These are phyloP conservation scores for Cercospora sp. DNA, from an alignment of 2,329 filamentous ascomycete species.

Conservation along the genomic window DNA sequence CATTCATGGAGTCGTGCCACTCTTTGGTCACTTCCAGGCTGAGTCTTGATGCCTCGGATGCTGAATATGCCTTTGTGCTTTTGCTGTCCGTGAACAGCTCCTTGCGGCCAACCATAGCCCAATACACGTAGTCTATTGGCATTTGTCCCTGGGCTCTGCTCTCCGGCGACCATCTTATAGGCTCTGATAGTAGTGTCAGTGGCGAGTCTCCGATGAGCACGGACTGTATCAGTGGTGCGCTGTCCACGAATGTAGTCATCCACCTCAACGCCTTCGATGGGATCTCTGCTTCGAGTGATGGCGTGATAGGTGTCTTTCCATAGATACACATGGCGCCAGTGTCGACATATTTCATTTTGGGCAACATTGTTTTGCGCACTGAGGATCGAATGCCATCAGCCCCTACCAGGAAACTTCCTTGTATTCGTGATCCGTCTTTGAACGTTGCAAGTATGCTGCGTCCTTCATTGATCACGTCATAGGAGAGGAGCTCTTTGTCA, in stretches of 20 bases:
- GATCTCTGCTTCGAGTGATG: slow-evolving; percentile 6
- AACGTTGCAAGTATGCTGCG: neutral
- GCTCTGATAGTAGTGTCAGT: neutral
- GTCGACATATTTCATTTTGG: neutral
- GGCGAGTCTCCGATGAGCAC: slow-evolving; percentile 22
- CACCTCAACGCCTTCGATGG: slow-evolving; percentile 21
- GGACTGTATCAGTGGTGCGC: slow-evolving; percentile 24
- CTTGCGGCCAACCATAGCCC: neutral
- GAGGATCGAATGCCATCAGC: neutral
- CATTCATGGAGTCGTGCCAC: neutral
- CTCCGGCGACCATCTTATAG: neutral
- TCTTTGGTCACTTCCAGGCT: neutral
- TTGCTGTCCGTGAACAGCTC: neutral
- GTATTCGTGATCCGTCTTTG: neutral
- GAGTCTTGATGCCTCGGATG: neutral
- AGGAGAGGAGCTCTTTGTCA: neutral
- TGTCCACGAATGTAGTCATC: slow-evolving; percentile 24
- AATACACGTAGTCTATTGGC: neutral
- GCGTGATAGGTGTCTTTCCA: neutral
- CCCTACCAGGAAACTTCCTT: neutral
- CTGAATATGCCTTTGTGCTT: neutral
- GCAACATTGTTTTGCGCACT: neutral
- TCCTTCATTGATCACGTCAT: neutral
- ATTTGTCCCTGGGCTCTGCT: neutral
- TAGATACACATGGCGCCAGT: neutral